Evolutionary conservation across 345 rosid species (phyloP).

Genomic region (Salix brachista): DNA sequence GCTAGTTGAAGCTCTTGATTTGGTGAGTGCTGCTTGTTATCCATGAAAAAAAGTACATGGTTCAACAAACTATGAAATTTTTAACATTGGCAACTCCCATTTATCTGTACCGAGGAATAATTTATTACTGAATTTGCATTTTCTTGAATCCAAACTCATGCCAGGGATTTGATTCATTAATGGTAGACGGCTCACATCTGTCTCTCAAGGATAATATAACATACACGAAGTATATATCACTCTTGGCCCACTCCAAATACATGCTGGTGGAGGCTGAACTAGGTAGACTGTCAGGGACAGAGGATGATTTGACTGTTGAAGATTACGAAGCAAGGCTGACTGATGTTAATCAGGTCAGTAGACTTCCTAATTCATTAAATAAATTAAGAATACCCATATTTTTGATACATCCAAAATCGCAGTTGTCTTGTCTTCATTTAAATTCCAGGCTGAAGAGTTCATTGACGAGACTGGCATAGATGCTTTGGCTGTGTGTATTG

Average conservation of each 20-base stretch:
- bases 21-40: constrained; percentile 41
- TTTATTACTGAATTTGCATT: constrained; percentile 13
- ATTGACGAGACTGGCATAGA: constrained; percentile 76
- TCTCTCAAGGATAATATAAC: constrained; percentile 67
- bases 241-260: constrained; percentile 61
- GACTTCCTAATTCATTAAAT: not conserved
- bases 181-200: constrained; percentile 97
- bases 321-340: constrained; percentile 91
- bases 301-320: constrained; percentile 90
- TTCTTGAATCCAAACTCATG: constrained; percentile 6
- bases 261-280: constrained; percentile 92
- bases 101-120: not conserved
- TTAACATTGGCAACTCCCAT: not conserved
- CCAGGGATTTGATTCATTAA: constrained; percentile 90
- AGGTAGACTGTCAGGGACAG: constrained; percentile 92
- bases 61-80: not conserved
- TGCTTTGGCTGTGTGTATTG: constrained; percentile 95
- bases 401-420: constrained; percentile 3
- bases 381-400: constrained; percentile 9
- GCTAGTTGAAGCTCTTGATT: constrained; percentile 68
- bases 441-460: constrained; percentile 77
- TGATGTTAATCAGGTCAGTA: constrained; percentile 63
- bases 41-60: not conserved
- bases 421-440: constrained; percentile 1
- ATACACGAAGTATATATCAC: constrained; percentile 61